Evolutionary conservation across 169 alveolate species (phyloP), one percentile per base, ranked within the genome.

Genomic region (Cryptosporidium ubiquitum): DNA sequence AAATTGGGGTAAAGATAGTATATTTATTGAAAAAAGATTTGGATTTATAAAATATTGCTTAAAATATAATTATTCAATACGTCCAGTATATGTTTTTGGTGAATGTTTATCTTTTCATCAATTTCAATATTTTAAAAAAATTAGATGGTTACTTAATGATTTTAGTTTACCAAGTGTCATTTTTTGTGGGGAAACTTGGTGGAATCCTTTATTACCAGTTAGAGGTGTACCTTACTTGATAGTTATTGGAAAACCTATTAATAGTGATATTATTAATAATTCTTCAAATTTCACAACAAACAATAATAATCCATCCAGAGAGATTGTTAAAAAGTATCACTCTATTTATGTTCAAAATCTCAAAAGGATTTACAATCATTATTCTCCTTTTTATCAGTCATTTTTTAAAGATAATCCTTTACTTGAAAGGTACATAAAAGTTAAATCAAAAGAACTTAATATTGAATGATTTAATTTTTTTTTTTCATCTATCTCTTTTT

Each of bases 31-130:
- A 42, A 79, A 61, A 33, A 79, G 89, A 61, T 79, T 61, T 64
- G 89, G 89, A 10, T 79, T 79, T 49, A 79, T 79, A 4, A 79
- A 79, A 26, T 79, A 79, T n/a, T 79, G 89, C 61, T 33, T 79
- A 44, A 58, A 64, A 33, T 79, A 79, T 31, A 79, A 61, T 39
- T 79, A 79, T 29, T 61, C 66, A 37, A 79, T 79, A 47, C 89
- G 89, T 0, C 89, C 89, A 37, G 89, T 79, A 0, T 79, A 79
- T 44, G 89, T 79, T n/a, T 79, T 79, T 47, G 89, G 89, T 9
- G 89, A 79, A 5, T 79, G 89, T 49, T 64, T 79, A 29, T 61
- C 89, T 61, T 79, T 79, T 64, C 73, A 79, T 49, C 73, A 79
- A 31, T 31, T 64, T 29, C 58, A 58, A n/a, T 44, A 47, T 44